Evolutionary conservation across 306 rosid genomes (phyloP).

Genomic region (Lotus japonicus): DNA sequence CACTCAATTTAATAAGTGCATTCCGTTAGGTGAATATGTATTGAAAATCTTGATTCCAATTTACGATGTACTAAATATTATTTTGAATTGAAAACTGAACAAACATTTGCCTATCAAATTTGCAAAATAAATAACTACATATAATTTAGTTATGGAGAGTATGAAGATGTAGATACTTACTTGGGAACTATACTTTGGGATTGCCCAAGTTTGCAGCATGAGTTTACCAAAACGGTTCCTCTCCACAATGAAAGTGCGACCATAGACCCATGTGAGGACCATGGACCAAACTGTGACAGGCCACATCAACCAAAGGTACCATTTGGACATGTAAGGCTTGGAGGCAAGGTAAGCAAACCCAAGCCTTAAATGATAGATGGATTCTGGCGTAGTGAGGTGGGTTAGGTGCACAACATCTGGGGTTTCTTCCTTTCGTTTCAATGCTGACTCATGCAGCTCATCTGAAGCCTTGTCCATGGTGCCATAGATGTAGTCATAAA

Average conservation of each 20-base stretch:
- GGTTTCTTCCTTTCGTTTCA: slow-evolving; percentile 27
- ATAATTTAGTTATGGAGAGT: not conserved
- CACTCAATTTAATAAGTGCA: no score
- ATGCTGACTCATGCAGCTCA: slow-evolving; percentile 24
- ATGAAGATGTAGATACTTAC: slow-evolving; percentile 13
- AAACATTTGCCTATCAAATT: no score
- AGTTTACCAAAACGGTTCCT: slow-evolving; percentile 39
- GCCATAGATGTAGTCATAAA: slow-evolving; percentile 52
- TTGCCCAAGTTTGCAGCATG: slow-evolving; percentile 55
- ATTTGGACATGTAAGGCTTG: slow-evolving; percentile 38
- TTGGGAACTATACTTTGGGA: slow-evolving; percentile 50
- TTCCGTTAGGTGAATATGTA: no score
- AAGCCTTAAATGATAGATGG: slow-evolving; percentile 45
- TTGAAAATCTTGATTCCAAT: no score
- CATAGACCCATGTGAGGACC: slow-evolving; percentile 35
- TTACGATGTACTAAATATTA: no score
- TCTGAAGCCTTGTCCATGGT: slow-evolving; percentile 46
- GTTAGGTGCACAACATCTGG: slow-evolving; percentile 48
- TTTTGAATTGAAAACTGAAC: no score
- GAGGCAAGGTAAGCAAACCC: slow-evolving; percentile 60
- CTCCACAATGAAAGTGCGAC: slow-evolving; percentile 37
- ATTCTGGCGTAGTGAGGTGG: slow-evolving; percentile 48
- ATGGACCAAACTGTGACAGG: slow-evolving; percentile 50
- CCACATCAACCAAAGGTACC: slow-evolving; percentile 57
- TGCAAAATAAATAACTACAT: no score